Evolutionary conservation across 176 grass and related monocot species (phyloP).

Genomic region (Oryza nivara): DNA sequence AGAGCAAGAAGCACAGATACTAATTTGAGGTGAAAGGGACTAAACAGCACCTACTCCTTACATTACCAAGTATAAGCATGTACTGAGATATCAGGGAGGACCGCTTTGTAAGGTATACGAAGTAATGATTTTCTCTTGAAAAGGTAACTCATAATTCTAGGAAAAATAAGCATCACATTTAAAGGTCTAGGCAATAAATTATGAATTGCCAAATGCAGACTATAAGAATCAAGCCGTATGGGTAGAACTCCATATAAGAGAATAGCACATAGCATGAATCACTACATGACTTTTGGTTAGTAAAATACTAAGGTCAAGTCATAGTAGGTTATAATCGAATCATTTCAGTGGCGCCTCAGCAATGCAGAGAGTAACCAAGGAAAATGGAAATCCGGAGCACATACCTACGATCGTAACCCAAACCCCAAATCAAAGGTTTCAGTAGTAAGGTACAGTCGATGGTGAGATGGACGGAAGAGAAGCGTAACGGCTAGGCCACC

Average conservation of each 20-base stretch:
- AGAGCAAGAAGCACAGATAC: background rate
- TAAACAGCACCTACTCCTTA: background rate
- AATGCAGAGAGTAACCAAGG: background rate
- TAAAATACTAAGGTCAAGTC: background rate
- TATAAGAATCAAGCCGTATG: background rate
- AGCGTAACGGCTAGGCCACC: background rate
- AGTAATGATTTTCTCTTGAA: background rate
- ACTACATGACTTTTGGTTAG: background rate
- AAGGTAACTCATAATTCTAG: background rate
- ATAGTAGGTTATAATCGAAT: background rate
- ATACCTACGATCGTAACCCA: background rate
- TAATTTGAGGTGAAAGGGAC: background rate
- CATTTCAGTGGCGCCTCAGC: background rate
- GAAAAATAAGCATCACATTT: background rate
- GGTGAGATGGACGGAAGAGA: background rate
- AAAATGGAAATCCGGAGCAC: background rate
- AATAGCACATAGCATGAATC: background rate
- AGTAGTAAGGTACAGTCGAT: background rate
- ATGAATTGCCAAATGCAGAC: background rate
- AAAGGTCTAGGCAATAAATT: background rate
- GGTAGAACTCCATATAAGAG: background rate
- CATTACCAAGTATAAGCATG: background rate
- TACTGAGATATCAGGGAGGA: background rate
- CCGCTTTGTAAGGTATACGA: background rate
- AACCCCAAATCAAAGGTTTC: conserved; percentile 11